phyloP scores from a whole-genome alignment of 2,329 filamentous ascomycete genomes.

The Hawksworthiomyces lignivorus region DNA sequence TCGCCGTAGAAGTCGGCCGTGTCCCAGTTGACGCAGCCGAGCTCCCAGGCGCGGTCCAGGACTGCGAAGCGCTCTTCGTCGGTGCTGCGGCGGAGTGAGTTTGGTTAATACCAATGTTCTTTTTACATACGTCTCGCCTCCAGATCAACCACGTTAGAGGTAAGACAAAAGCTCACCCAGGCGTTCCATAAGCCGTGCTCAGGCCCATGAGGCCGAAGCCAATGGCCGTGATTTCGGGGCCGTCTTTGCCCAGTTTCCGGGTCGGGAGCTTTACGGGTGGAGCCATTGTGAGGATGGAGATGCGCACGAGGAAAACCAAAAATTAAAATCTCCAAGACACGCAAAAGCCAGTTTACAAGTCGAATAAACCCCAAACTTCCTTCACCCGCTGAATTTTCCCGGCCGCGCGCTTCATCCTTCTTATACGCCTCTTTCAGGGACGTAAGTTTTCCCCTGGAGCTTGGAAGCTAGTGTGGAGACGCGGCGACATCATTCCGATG shows the following conservation, averaged over 20 bases:
- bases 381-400: too few relatives aligned
- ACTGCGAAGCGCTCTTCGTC: constrained; percentile 36
- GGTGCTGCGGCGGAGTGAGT: constrained; percentile 9
- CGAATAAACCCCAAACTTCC: too few relatives aligned
- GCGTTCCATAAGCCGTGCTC: constrained; percentile 27
- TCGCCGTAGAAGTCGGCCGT: constrained; percentile 39
- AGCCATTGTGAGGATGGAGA: not conserved
- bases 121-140: too few relatives aligned
- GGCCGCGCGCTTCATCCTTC: too few relatives aligned
- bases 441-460: too few relatives aligned
- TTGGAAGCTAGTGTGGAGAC: not conserved
- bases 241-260: constrained; percentile 42
- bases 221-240: constrained; percentile 40
- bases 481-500: too few relatives aligned
- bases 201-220: constrained; percentile 50
- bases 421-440: too few relatives aligned
- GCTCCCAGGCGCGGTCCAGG: constrained; percentile 35
- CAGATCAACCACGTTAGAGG: too few relatives aligned
- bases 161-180: constrained; percentile 6
- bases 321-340: too few relatives aligned
- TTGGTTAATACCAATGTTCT: too few relatives aligned
- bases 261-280: constrained; percentile 20
- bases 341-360: too few relatives aligned
- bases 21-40: constrained; percentile 47
- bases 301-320: not conserved